Conservation (phyloP, 2,329 filamentous ascomycete genomes). For the Phoma herbarum region DNA sequence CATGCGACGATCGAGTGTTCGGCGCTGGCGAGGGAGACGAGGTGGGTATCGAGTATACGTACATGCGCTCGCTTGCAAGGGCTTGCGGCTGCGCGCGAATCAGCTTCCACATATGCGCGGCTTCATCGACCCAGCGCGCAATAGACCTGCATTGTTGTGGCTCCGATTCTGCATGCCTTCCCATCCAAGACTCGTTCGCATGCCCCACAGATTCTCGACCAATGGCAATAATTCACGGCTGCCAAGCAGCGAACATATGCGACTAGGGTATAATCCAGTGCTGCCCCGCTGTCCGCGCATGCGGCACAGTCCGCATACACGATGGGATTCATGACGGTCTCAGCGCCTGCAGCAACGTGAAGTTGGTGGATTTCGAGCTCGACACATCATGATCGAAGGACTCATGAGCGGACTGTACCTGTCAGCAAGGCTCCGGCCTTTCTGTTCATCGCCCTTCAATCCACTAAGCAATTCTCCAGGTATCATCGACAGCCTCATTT, state of each 20-base stretch:
- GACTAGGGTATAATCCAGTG: not conserved
- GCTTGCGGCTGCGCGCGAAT: conserved; percentile 12
- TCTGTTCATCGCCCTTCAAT: not conserved
- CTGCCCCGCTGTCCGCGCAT: conserved; percentile 2
- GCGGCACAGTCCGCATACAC: conserved; percentile 3
- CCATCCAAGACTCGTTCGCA: conserved; percentile 21
- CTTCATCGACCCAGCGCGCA: conserved; percentile 6
- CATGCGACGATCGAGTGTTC: conserved; percentile 10
- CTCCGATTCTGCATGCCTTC: conserved; percentile 15
- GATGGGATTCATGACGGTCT: not conserved
- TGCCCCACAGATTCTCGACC: conserved; percentile 13
- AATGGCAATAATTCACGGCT: not conserved
- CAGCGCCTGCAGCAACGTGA: not conserved
- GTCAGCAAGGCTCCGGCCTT: conserved; percentile 3
- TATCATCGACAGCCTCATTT: not conserved
- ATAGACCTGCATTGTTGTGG: conserved; percentile 6
- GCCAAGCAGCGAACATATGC: conserved; percentile 4
- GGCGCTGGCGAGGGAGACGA: conserved; percentile 8
- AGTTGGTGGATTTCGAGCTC: not conserved
- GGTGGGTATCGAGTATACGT: conserved; percentile 9
- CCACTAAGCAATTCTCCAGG: not conserved
- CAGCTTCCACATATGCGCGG: conserved; percentile 2
- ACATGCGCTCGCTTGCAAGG: conserved; percentile 16
- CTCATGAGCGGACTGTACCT: not conserved
- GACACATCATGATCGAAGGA: not conserved